Evolutionary conservation across 139 green algal genomes (phyloP), one percentile per base, ranked within the genome.

Genomic region (Tetraselmis striata): DNA sequence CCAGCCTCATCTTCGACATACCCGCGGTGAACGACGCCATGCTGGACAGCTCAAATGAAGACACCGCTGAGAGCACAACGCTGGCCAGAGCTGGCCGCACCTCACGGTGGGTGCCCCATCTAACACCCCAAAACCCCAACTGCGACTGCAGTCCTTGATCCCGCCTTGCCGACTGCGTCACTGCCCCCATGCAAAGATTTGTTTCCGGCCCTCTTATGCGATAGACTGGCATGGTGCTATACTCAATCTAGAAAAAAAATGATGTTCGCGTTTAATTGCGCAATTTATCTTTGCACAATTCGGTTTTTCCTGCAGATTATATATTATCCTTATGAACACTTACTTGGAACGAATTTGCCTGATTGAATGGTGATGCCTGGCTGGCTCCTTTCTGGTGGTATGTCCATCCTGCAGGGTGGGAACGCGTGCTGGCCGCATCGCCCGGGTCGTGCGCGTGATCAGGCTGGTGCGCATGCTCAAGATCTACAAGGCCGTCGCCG

Each of bases 1-100:
- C 90, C 75, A 95, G 88, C 23, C 88, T 98, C 32, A 77, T 94
- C 0, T 83, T 93, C 67, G 92, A 95, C 83, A 92, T 96, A 31
- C 91, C 90, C 23, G 78, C 75, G n/a, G 81, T 94, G 78, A 84
- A 86, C 59, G 75, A 90, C 30, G n/a, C 32, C 25, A 81, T 90
- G n/a, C 45, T 67, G 45, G 45, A 67, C 45, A 67, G 45, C 45
- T 67, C 45, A 5, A 67, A 67, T 18, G 45, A 67, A 18, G 45
- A 67, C 18, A 83, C 58, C 2, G 77, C 32, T 24, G 22, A 83
- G 24, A 83, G 77, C 78, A 82, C 80, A 24, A 86, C 59, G 59
- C 32, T 88, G 32, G 81, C 82, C 1, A 32, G 75, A 31, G 81
- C 86, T 29, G 79, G 80, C 1, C 78, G 85, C 32, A 83, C 84